Base-by-base conservation (phyloP, 257 asterid genomes). In the Primulina huaijiensis region DNA sequence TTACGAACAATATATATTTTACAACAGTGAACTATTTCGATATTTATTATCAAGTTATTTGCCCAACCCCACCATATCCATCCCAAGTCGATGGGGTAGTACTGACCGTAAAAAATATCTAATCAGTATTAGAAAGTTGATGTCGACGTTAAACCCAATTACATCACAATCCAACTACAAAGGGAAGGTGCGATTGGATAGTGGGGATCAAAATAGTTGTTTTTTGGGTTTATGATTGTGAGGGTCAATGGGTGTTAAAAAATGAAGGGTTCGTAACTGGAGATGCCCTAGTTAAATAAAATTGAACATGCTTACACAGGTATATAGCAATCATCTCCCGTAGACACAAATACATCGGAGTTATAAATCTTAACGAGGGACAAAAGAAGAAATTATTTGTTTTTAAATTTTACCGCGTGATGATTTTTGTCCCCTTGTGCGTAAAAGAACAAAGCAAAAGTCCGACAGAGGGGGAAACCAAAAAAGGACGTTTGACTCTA, bases 81-180 rank as follows among this genome's bases (percentile, higher is more conserved):
- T 30, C 3, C 31, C 4, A 30, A 30, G 31, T 30, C 3, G 31
- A 30, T 30, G 33, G 33, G 8, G 3, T 40, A 2, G n/a, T 43
- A 12, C 58, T 50, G 75, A 23, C 67, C 71, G 66, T 62, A 33
- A 75, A 64, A 60, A 65, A 25, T 70, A 61, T 65, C 35, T 29
- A 38, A 71, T 53, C 66, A 19, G 16, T 62, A 69, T 79, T 70
- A 67, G 79, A 46, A 43, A 33, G 23, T 17, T 40, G 80, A 75
- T 64, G 71, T 68, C 75, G 81, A 70, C 72, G 52, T 58, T 60
- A 57, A 72, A 53, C 52, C 35, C 72, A 73, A 73, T 8, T 66
- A 38, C 67, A 52, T 65, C 62, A 64, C 75, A 64, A 7, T 56
- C 19, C 66, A 75, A 65, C 81, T 80, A 31, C n/a, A n/a, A n/a